Evolutionary conservation across 257 asterid species (phyloP).

Genomic region (Gynochthodes officinalis): DNA sequence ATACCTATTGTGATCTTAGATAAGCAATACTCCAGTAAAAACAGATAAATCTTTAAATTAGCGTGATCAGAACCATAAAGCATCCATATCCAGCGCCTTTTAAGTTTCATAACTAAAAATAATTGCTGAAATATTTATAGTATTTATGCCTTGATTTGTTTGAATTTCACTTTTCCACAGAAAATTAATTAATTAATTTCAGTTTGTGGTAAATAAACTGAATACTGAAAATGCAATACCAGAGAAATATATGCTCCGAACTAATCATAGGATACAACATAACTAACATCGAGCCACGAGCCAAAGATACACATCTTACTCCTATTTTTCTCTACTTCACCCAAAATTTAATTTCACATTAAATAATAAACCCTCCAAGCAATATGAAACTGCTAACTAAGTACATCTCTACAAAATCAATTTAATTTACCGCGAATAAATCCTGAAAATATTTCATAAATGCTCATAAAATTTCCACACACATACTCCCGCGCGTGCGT

Average conservation of each 20-base stretch:
- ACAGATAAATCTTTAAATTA: background rate
- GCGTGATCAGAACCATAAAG: constrained; percentile 1
- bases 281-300: background rate
- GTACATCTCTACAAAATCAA: background rate
- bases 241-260: background rate
- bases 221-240: background rate
- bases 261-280: background rate
- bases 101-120: background rate
- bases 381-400: too few species aligned
- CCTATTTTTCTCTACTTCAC: background rate
- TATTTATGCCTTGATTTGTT: background rate
- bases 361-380: background rate
- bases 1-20: background rate
- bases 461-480: background rate
- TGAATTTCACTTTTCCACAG: background rate
- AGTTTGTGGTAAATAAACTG: background rate
- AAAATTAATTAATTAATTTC: background rate
- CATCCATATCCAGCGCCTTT: background rate
- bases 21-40: background rate
- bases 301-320: background rate
- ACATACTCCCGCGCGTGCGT: background rate
- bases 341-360: background rate
- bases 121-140: background rate
- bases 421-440: background rate
- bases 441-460: background rate